Base-by-base conservation (phyloP, 768 basidiomycete genomes). In the Tricholoma hemisulphureum region DNA sequence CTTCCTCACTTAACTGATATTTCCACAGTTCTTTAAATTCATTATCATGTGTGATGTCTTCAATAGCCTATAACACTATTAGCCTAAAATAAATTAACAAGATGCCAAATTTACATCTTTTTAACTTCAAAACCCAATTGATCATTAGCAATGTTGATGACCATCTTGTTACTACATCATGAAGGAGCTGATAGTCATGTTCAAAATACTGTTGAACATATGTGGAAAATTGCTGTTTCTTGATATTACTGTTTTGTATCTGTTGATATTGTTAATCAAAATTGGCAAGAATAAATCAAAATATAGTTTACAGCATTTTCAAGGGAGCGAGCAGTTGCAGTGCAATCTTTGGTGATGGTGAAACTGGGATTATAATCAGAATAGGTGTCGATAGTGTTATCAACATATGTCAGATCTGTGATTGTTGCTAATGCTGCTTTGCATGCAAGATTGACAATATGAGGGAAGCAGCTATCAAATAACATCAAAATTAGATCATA, bases 111-210 rank as follows among this genome's bases (percentile, higher is more conserved):
- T 20, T 41, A 41, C 39, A 16, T 41, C 39, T 41, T 41, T n/a
- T 41, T 20, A 41, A 20, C 39, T 41, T 41, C n/a, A 72, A 14
- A 9, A 65, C 70, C 11, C 67, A 60, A 8, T 71, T 67, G 60
- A 71, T 64, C 71, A 73, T 73, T n/a, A 69, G 54, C 23, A 61
- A 57, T 11, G 66, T 69, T 53, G 67, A 73, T 20, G 69, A 71
- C 71, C 71, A 73, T 31, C 37, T 39, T 39, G 37, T 39, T 39
- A n/a, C 14, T 16, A 35, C 34, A 35, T 35, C 34, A 35, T 13
- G 34, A 16, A 35, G 34, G 34, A 35, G 34, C 34, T 35, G 34
- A 35, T 35, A 35, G 34, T 35, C 34, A 9, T 35, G 34, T 35
- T 35, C 34, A 35, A 35, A 35, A 35, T 41, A 41, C n/a, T 41